A percentile compares a stretch with the other conserved stretches of the same genome.
Evolutionary conservation across 768 basidiomycete genomes (phyloP).

Genomic region (Trametes punicea): DNA sequence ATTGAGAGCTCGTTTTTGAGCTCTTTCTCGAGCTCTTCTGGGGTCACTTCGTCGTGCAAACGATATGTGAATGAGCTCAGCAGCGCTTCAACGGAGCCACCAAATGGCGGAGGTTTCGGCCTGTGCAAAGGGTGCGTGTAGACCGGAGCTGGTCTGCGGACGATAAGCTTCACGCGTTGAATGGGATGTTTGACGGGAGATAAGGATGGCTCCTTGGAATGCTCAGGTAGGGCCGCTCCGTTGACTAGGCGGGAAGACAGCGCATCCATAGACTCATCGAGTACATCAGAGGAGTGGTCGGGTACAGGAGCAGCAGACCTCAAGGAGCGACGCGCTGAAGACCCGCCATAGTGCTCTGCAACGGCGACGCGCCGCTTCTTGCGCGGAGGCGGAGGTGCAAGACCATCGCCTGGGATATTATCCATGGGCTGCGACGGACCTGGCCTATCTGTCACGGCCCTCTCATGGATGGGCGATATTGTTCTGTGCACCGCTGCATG

Average conservation of each 20-base stretch:
- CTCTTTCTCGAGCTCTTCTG: slow-evolving; percentile 35
- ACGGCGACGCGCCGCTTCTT: slow-evolving; percentile 21
- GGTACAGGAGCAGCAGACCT: background rate
- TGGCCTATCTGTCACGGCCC: background rate
- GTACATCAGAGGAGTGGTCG: background rate
- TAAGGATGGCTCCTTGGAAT: background rate
- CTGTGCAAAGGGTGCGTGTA: slow-evolving; percentile 68
- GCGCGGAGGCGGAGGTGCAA: slow-evolving; percentile 2
- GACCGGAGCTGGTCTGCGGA: slow-evolving; percentile 57
- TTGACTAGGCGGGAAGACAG: background rate
- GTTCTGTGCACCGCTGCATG: background rate
- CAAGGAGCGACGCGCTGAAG: background rate
- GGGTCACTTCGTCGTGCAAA: slow-evolving; percentile 46
- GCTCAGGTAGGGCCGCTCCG: background rate
- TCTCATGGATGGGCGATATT: background rate
- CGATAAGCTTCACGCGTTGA: slow-evolving; percentile 64
- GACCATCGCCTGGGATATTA: background rate
- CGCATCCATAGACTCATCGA: slow-evolving; percentile 1
- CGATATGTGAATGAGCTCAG: slow-evolving; percentile 61
- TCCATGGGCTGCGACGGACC: background rate
- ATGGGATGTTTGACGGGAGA: slow-evolving; percentile 36
- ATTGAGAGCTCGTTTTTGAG: slow-evolving; percentile 44
- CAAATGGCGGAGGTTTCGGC: slow-evolving; percentile 50
- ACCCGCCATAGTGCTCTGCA: background rate
- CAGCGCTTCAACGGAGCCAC: slow-evolving; percentile 51